Base-by-base conservation (phyloP, 306 rosid genomes). In the Trifolium subterraneum region DNA sequence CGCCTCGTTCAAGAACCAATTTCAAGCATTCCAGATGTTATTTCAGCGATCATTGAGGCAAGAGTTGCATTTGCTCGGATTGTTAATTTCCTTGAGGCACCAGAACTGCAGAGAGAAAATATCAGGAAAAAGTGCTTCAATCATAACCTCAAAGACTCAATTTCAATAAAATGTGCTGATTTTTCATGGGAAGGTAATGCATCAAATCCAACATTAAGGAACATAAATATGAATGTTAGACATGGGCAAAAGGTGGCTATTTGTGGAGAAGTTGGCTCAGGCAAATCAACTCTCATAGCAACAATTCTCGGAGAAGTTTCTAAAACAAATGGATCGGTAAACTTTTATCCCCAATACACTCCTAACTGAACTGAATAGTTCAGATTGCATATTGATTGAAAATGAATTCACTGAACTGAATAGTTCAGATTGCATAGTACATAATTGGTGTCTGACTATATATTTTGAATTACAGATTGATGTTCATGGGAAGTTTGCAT, bases 1-100 rank as follows among this genome's bases (percentile, higher is more conserved):
- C 86, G 96, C 68, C 93, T 92, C 50, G 90, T 89, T 79, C 97
- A 92, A 81, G 89, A 88, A 1, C 96, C 96, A 5, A 79, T 92
- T 19, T 31, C 70, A 50, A 5, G 45, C 7, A 77, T 92, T 12
- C 83, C 93, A 0, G 97, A 89, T 70, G 89, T 89, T 38, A 61
- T 89, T 54, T 93, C 80, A 7, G 90, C 35, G 23, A 74, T 84
- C 71, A 89, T 92, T 84, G 93, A 89, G 81, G 92, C 97, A 38
- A 88, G 84, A 48, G 87, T 92, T 71, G 84, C 97, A 4, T 89
- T 86, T 62, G 20, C 79, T 2, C 84, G 96, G 20, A 86, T 92
- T 70, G 59, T 79, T 14, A 84, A 82, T 36, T 89, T 89, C 81
- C 86, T 92, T 0, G 81, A 89, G 55, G 92, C 93, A 44, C 81